These are phyloP conservation scores for apple (Malus domestica) DNA, from an alignment of 306 rosid genomes.

Conservation along the genomic window DNA sequence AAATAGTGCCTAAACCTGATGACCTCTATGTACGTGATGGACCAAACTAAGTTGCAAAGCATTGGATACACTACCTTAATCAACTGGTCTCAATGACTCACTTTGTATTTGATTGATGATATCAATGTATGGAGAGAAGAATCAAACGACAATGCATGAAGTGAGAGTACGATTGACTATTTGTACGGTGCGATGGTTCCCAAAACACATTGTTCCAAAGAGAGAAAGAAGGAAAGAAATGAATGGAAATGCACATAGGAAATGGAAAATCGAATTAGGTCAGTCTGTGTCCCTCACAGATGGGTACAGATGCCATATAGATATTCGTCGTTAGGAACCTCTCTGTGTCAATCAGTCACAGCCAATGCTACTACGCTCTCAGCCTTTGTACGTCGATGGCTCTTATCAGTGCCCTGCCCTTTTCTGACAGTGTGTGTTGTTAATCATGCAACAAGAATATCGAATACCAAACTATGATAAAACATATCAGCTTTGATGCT, in stretches of 20 bases:
- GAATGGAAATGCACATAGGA: neutral
- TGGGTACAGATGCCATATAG: slow-evolving; percentile 19
- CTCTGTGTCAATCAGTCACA: slow-evolving; percentile 1
- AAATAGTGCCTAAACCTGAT: too few species aligned
- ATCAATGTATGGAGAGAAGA: too few species aligned
- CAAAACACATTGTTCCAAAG: neutral
- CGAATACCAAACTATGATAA: too few species aligned
- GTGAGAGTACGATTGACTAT: neutral
- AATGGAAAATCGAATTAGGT: slow-evolving; percentile 6
- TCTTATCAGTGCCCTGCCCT: neutral
- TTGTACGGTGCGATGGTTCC: neutral
- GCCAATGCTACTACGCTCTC: neutral
- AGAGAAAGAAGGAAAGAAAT: neutral
- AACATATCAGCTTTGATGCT: neutral
- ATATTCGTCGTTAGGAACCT: neutral
- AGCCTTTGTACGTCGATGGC: neutral
- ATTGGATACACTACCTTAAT: too few species aligned
- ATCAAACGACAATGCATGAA: too few species aligned
- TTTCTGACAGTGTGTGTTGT: neutral
- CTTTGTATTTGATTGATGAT: too few species aligned
- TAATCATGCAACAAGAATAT: too few species aligned
- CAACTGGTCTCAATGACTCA: too few species aligned
- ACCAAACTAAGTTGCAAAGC: too few species aligned
- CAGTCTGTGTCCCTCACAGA: neutral
- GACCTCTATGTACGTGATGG: too few species aligned